Evolutionary conservation across 345 rosid genomes (phyloP), one percentile per base, ranked within the genome.

Genomic region (Pugionium dolabratum): DNA sequence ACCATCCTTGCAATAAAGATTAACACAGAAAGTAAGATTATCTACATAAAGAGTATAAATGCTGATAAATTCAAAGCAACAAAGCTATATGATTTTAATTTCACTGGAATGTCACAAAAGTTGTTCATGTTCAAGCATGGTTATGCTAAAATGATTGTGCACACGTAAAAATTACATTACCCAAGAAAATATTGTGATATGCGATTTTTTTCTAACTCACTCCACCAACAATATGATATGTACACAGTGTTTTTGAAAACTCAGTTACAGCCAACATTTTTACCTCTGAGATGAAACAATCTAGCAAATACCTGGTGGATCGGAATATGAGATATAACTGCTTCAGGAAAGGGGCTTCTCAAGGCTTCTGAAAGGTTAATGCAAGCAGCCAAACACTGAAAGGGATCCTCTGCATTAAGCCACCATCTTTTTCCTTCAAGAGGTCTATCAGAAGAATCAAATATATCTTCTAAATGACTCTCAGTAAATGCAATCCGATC

Each of bases 351-450:
- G 50, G 87, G 79, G 75, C 94, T 95, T 79, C 96, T 85, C 76
- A 88, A 67, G 75, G 97, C 97, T 82, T 91, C 97, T 35, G 99
- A 44, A 45, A 95, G 91, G 79, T 81, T 82, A 52, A 87, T 77
- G 75, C 97, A 95, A 36, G 84, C 78, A 48, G 97, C 97, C 83
- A 95, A 83, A 85, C 97, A 95, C 64, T 95, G 97, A 39, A 87
- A 89, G 64, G 99, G 97, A 72, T 95, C 96, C 83, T 95, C 99
- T 65, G 99, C 97, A 50, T 74, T 74, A 79, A 91, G 82, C 99
- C 99, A 95, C 99, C 99, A 95, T 11, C 86, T 81, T 55, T 56
- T 78, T 78, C 97, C 99, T 80, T 88, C 99, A 64, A 95, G 88
- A 60, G 97, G 97, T 69, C 80, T 77, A 79, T 95, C 97, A 26